Conservation (phyloP, 2,329 filamentous ascomycete genomes). For the Pseudopithomyces chartarum region DNA sequence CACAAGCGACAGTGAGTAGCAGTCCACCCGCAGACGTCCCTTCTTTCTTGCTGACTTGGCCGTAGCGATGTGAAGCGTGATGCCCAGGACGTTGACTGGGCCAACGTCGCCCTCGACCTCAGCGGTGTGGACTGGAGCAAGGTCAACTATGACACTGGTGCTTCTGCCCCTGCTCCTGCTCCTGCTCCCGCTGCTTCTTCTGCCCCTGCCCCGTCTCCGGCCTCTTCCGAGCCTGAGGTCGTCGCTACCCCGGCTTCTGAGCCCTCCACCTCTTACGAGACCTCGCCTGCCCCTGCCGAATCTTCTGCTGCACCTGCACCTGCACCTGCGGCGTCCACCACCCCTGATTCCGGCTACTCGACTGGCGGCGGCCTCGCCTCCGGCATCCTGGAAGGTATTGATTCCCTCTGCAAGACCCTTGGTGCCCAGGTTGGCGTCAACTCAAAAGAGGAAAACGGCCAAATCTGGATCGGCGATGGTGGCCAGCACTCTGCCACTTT, state of each 20-base stretch:
- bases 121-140: conserved; percentile 34
- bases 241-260: conserved; percentile 3
- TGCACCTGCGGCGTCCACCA: conserved; percentile 8
- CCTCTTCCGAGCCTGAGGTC: conserved; percentile 11
- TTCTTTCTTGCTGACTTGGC: conserved; percentile 13
- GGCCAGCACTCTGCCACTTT: conserved; percentile 42
- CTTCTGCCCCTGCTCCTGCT: conserved; percentile 8
- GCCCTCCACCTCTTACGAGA: neutral
- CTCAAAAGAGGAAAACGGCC: conserved; percentile 32
- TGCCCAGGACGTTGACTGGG: conserved; percentile 35
- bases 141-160: conserved; percentile 31
- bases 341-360: conserved; percentile 8
- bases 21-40: conserved; percentile 14
- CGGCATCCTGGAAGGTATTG: conserved; percentile 26
- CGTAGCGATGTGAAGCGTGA: conserved; percentile 38
- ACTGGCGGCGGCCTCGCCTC: conserved; percentile 14
- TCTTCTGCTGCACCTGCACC: conserved; percentile 9
- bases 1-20: conserved; percentile 34
- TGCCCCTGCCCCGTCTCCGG: conserved; percentile 15
- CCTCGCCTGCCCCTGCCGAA: conserved; percentile 9
- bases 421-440: conserved; percentile 34
- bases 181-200: conserved; percentile 13
- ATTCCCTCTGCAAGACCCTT: conserved; percentile 23
- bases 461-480: conserved; percentile 44
- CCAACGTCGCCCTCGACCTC: conserved; percentile 30